Conservation (phyloP, 345 rosid genomes). For the Hevea brasiliensis region DNA sequence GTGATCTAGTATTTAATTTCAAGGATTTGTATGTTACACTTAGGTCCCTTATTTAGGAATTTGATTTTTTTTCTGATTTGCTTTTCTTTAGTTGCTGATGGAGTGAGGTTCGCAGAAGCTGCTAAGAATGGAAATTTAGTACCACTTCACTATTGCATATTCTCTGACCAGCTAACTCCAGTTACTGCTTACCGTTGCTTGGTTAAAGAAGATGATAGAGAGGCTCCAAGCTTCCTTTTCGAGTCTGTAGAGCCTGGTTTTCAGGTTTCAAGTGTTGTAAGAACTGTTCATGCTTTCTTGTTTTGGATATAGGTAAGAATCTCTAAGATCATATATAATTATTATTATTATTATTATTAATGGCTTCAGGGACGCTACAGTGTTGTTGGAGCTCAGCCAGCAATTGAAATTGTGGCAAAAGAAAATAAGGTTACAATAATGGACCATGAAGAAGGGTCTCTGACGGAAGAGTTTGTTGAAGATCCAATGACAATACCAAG, state of each 20-base stretch:
- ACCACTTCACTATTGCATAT: slow-evolving; percentile 66
- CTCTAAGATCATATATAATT: not conserved
- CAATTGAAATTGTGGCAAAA: slow-evolving; percentile 72
- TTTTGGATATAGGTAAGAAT: not conserved
- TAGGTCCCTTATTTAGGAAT: not conserved
- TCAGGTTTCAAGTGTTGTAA: slow-evolving; percentile 62
- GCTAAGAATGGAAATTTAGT: slow-evolving; percentile 60
- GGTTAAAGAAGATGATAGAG: slow-evolving; percentile 79
- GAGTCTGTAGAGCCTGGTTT: slow-evolving; percentile 80
- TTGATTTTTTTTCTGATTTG: slow-evolving; percentile 2
- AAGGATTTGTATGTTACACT: not conserved
- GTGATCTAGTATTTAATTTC: not conserved
- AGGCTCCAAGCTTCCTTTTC: slow-evolving; percentile 85
- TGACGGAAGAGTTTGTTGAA: slow-evolving; percentile 62
- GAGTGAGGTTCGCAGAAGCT: slow-evolving; percentile 51
- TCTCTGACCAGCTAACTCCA: slow-evolving; percentile 88
- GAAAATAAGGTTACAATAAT: slow-evolving; percentile 63
- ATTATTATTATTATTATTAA: slow-evolving; percentile 18
- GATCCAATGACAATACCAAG: slow-evolving; percentile 78
- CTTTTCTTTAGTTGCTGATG: slow-evolving; percentile 42
- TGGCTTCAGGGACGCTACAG: slow-evolving; percentile 68
- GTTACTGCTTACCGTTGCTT: slow-evolving; percentile 85
- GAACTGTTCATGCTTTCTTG: slow-evolving; percentile 7
- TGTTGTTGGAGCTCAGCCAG: slow-evolving; percentile 83
- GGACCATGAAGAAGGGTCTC: slow-evolving; percentile 59